These are phyloP conservation scores for Escovopsis sp. DNA, from an alignment of 2,329 filamentous ascomycete genomes.

Conservation along the genomic window DNA sequence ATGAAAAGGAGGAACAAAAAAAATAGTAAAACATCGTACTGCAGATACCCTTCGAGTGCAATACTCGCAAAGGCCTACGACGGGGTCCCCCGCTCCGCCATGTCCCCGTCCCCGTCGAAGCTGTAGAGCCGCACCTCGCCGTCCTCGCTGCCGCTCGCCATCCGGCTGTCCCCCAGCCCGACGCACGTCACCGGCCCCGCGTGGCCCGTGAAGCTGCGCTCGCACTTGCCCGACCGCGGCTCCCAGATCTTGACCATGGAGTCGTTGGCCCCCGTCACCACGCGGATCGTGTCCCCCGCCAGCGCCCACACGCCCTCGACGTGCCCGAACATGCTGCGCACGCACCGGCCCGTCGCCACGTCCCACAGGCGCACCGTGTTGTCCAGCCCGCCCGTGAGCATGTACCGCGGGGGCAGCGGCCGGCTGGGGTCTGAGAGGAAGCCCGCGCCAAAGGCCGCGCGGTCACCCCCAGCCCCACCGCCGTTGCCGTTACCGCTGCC, in stretches of 20 bases:
- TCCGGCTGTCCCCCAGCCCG: slow-evolving; percentile 72
- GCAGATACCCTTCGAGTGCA: no score
- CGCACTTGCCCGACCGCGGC: slow-evolving; percentile 76
- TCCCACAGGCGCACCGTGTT: slow-evolving; percentile 90
- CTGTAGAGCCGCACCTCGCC: slow-evolving; percentile 78
- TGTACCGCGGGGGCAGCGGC: slow-evolving; percentile 70
- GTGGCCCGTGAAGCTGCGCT: slow-evolving; percentile 84
- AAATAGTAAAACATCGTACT: no score
- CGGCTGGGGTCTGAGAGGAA: slow-evolving; percentile 49
- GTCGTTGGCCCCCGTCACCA: slow-evolving; percentile 84
- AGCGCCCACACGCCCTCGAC: slow-evolving; percentile 93
- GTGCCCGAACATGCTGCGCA: slow-evolving; percentile 92
- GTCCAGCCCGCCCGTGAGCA: slow-evolving; percentile 84
- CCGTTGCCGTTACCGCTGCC: no score
- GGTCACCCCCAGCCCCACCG: slow-evolving; percentile 14
- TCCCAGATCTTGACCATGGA: slow-evolving; percentile 93
- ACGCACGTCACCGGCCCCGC: slow-evolving; percentile 86
- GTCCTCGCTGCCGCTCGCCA: slow-evolving; percentile 89
- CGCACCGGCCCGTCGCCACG: slow-evolving; percentile 62
- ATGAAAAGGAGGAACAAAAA: no score
- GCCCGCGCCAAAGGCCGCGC: slow-evolving; percentile 42
- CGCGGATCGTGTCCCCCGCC: slow-evolving; percentile 72
- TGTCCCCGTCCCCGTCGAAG: slow-evolving; percentile 40
- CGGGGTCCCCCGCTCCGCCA: slow-evolving; percentile 36
- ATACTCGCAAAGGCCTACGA: slow-evolving; percentile 16